phyloP scores from a whole-genome alignment of 2,329 filamentous ascomycete genomes.

The Trichoderma asperellum region DNA sequence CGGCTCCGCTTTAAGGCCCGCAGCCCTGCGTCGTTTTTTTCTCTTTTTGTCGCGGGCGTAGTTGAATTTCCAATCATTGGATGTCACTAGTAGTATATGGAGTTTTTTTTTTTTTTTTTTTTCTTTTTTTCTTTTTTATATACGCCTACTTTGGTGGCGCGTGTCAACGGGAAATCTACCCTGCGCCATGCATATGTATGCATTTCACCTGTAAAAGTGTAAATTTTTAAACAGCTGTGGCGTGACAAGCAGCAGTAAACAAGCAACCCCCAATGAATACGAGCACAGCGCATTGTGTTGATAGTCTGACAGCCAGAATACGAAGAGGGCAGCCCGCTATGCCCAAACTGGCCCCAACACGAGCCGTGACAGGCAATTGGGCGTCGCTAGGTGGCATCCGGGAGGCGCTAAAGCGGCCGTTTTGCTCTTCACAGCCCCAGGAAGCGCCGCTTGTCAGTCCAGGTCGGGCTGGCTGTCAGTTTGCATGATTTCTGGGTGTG shows the following conservation, averaged over 20 bases:
- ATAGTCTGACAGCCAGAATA: constrained; percentile 12
- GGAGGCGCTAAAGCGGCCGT: constrained; percentile 4
- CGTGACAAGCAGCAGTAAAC: not conserved
- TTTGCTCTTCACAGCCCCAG: constrained; percentile 13
- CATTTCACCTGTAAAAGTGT: not conserved
- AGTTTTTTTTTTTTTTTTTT: not conserved
- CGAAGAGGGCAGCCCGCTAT: constrained; percentile 19
- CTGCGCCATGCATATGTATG: not conserved
- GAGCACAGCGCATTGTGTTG: not conserved
- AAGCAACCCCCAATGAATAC: not conserved
- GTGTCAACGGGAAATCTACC: not conserved
- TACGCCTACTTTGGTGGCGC: not conserved
- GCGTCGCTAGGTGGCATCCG: constrained; percentile 3
- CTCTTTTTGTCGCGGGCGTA: not conserved
- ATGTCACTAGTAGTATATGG: not conserved
- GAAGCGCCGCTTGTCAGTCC: not conserved
- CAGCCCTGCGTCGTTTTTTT: not conserved
- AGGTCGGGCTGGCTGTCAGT: not conserved
- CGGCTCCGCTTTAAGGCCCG: not conserved
- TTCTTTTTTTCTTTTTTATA: not conserved
- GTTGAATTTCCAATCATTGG: not conserved
- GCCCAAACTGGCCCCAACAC: constrained; percentile 16
- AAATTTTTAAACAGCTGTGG: not conserved
- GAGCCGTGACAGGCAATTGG: constrained; percentile 21
- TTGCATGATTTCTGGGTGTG: not conserved